These are phyloP conservation scores for Trichoderma virens DNA, from an alignment of 495 filamentous ascomycete species.

Conservation along the genomic window DNA sequence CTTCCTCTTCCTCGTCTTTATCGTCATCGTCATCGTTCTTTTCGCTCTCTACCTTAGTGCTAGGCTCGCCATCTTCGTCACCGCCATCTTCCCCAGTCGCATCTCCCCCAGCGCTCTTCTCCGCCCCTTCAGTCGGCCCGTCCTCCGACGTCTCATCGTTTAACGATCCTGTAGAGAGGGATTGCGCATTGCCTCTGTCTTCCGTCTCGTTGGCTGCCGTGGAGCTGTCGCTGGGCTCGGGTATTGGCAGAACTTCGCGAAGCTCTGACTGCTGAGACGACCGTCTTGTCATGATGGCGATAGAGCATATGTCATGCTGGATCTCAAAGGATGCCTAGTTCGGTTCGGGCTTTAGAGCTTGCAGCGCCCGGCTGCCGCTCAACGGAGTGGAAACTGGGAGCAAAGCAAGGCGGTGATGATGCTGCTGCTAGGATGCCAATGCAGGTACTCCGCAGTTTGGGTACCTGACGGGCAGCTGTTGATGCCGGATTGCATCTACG, in stretches of 20 bases:
- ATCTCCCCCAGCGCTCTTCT: background rate
- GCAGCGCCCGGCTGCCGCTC: background rate
- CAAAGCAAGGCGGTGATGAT: background rate
- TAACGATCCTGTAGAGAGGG: too few relatives aligned
- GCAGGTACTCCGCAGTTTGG: background rate
- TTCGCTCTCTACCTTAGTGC: background rate
- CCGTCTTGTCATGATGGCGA: conserved; percentile 11
- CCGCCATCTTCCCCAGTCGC: background rate
- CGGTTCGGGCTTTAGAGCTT: background rate
- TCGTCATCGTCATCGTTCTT: background rate
- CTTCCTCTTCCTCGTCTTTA: conserved; percentile 12
- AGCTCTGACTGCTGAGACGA: conserved; percentile 1
- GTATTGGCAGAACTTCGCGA: background rate
- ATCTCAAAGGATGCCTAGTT: background rate
- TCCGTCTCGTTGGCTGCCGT: background rate
- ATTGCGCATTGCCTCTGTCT: background rate
- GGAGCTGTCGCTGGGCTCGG: background rate
- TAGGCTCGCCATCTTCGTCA: conserved; percentile 1
- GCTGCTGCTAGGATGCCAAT: background rate
- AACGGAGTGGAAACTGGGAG: background rate
- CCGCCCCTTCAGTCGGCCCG: background rate
- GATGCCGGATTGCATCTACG: background rate
- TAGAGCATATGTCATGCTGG: background rate
- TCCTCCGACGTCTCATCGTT: background rate
- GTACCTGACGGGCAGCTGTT: background rate